phyloP scores from a whole-genome alignment of 2,329 filamentous ascomycete species.

The Didymella glomerata region DNA sequence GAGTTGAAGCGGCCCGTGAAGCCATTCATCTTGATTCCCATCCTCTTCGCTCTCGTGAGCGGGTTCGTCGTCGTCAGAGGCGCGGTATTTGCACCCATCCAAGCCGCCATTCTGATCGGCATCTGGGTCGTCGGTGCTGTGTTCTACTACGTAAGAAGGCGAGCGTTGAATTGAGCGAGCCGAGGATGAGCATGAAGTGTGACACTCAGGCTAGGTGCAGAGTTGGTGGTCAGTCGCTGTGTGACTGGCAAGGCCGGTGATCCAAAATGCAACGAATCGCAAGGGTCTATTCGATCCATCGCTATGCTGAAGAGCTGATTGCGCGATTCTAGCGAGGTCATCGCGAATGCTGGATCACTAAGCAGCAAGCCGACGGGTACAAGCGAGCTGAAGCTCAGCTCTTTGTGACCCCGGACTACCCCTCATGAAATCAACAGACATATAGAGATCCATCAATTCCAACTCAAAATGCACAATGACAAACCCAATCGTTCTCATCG shows the following conservation, averaged over 20 bases:
- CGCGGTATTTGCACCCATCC: slow-evolving; percentile 47
- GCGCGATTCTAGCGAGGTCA: background rate
- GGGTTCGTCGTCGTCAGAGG: slow-evolving; percentile 49
- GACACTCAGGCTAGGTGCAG: background rate
- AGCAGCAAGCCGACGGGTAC: background rate
- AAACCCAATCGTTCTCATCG: background rate
- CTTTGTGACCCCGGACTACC: background rate
- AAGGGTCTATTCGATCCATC: background rate
- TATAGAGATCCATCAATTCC: background rate
- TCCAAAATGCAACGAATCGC: background rate
- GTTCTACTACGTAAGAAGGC: slow-evolving; percentile 26
- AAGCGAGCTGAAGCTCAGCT: slow-evolving; percentile 19
- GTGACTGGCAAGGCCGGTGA: background rate
- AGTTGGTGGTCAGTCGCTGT: background rate
- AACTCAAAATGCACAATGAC: background rate
- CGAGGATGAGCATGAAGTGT: background rate
- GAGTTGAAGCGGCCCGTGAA: slow-evolving; percentile 65
- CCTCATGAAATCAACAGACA: background rate
- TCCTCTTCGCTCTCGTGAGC: slow-evolving; percentile 66
- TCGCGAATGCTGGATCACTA: slow-evolving; percentile 2
- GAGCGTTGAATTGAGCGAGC: slow-evolving; percentile 2
- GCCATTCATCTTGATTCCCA: slow-evolving; percentile 62
- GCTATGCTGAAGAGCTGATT: background rate
- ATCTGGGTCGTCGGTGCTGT: slow-evolving; percentile 42
- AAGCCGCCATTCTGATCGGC: slow-evolving; percentile 41